Base-by-base conservation (phyloP, 805 yeast genomes). In the Starmerella sp. region DNA sequence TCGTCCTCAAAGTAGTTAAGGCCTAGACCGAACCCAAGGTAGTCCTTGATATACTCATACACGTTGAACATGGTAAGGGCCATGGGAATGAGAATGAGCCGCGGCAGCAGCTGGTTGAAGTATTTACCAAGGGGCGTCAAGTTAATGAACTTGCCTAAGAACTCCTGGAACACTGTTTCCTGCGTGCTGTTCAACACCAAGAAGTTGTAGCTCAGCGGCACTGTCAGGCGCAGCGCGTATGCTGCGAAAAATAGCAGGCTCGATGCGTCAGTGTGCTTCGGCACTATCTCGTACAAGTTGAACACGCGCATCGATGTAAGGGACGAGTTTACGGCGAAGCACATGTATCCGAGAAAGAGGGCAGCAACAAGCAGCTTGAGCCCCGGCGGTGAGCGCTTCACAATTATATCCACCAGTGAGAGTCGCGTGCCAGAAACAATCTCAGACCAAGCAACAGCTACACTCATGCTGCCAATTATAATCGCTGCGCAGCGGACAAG, bases 181-280 rank as follows among this genome's bases (percentile, higher is more conserved):
- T 82, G 70, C 17, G 77, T 72, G 2, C 80, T 75, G 55, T 83
- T 75, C 53, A 87, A 71, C 51, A 85, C 84, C 54, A 86, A 67
- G 65, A 84, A 87, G 68, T 87, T 87, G 69, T 84, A 87, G 30
- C 86, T 80, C 58, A 87, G 72, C 10, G 95, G 95, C 11, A 87
- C 82, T 0, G 95, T 85, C 65, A 87, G 72, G 59, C 95, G 80
- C 51, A 90, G 84, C 17, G 86, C 81, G 63, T 87, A 86, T 63
- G 85, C 83, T 22, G 89, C 80, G 66, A 85, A 87, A 65, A 86
- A 87, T 36, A 86, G 75, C 28, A 84, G 77, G 14, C 87, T 81
- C 0, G 86, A 84, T 0, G 86, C 83, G 65, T 84, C 91, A 0
- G 91, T 82, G 52, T 81, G 77, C 58, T 76, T 76, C 17, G 83